phyloP scores from a whole-genome alignment of 108 stramenopile genomes.

The Skeletonema costatum region DNA sequence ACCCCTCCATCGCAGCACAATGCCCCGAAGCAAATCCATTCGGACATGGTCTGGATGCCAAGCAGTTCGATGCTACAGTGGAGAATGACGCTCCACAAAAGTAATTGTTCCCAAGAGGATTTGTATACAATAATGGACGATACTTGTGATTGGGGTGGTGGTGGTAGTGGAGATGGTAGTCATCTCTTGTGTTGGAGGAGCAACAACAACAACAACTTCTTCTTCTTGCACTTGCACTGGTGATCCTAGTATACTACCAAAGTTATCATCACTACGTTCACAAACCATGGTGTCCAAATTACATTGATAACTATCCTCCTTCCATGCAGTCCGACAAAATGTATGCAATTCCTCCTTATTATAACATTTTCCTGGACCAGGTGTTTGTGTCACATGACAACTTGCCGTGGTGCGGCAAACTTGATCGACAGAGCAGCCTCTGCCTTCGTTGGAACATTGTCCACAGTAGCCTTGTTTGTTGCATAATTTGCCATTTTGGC shows the following conservation, averaged over 20 bases:
- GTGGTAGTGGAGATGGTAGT: not conserved
- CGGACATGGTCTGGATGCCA: not conserved
- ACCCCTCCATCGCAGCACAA: not conserved
- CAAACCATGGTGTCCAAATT: constrained; percentile 24
- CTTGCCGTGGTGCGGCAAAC: constrained; percentile 18
- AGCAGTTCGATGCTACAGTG: not conserved
- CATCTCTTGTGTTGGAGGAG: too few species aligned
- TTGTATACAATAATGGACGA: constrained; percentile 8
- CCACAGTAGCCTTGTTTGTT: constrained; percentile 16
- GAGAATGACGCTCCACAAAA: constrained; percentile 22
- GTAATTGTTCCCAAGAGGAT: constrained; percentile 33
- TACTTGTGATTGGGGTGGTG: not conserved
- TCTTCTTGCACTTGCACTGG: not conserved
- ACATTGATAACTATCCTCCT: constrained; percentile 9
- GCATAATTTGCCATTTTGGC: not conserved
- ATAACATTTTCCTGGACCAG: constrained; percentile 22
- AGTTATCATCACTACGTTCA: not conserved
- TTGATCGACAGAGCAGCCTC: constrained; percentile 27
- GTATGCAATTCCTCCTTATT: constrained; percentile 11
- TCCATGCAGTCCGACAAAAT: not conserved
- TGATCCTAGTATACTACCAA: too few species aligned
- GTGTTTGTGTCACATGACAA: constrained; percentile 8
- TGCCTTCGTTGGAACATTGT: constrained; percentile 14
- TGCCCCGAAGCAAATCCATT: not conserved
- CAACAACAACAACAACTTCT: too few species aligned